phyloP scores from a whole-genome alignment of 2,329 filamentous ascomycete genomes.

The Fusarium anguioides region DNA sequence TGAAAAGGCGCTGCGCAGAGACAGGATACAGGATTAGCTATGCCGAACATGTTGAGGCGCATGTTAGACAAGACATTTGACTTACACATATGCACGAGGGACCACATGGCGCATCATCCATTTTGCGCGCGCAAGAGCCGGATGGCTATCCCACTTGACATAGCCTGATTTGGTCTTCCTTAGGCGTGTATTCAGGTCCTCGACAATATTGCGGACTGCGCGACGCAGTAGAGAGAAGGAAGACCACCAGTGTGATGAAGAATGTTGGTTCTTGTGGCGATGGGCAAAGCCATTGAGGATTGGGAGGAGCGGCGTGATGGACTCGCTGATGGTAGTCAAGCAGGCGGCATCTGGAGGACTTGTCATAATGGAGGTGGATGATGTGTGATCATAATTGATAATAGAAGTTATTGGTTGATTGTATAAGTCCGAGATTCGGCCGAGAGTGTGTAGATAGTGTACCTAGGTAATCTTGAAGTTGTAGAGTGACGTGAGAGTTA shows the following conservation, averaged over 20 bases:
- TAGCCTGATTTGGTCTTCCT: conserved; percentile 21
- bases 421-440: conserved; percentile 16
- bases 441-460: conserved; percentile 1
- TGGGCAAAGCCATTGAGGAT: conserved; percentile 80
- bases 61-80: background rate
- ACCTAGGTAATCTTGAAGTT: background rate
- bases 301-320: conserved; percentile 56
- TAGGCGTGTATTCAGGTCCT: conserved; percentile 34
- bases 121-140: conserved; percentile 38
- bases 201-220: conserved; percentile 65
- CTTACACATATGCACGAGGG: conserved; percentile 53
- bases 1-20: conserved; percentile 67
- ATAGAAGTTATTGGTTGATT: background rate
- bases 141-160: conserved; percentile 14
- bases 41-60: background rate
- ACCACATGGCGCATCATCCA: conserved; percentile 49
- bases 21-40: conserved; percentile 5
- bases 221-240: conserved; percentile 79
- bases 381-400: conserved; percentile 14
- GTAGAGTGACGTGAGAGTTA: conserved; percentile 17
- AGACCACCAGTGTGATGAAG: conserved; percentile 81
- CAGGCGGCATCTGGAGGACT: conserved; percentile 7
- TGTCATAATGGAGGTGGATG: conserved; percentile 19
- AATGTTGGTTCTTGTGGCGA: conserved; percentile 93
- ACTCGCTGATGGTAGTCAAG: conserved; percentile 35